Conservation (phyloP, 2,329 filamentous ascomycete genomes). For the Stagonosporopsis rhizophila region DNA sequence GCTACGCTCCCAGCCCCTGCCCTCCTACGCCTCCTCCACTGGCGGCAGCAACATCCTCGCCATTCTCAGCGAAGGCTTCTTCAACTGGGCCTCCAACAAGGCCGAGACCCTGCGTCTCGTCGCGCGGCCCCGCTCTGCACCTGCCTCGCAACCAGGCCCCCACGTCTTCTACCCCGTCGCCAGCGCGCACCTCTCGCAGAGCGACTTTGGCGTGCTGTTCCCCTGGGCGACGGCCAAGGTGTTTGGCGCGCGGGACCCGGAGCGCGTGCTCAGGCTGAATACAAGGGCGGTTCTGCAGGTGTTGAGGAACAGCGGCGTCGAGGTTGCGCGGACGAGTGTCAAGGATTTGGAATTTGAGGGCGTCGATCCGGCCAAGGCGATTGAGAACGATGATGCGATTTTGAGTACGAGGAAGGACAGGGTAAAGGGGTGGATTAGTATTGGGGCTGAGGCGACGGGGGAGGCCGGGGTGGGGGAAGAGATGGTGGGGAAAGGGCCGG, state of each 20-base stretch:
- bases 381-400: slow-evolving; percentile 41
- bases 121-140: slow-evolving; percentile 62
- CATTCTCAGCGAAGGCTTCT: slow-evolving; percentile 78
- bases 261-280: slow-evolving; percentile 85
- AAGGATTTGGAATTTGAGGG: slow-evolving; percentile 51
- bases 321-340: slow-evolving; percentile 52
- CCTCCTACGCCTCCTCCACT: slow-evolving; percentile 64
- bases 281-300: slow-evolving; percentile 80
- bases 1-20: slow-evolving; percentile 76
- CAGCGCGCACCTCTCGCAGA: slow-evolving; percentile 83
- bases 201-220: slow-evolving; percentile 83
- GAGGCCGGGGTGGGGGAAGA: slow-evolving; percentile 4
- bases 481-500: slow-evolving; percentile 26
- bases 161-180: slow-evolving; percentile 76
- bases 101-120: slow-evolving; percentile 71
- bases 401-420: slow-evolving; percentile 33
- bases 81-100: slow-evolving; percentile 77
- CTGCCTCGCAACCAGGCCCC: slow-evolving; percentile 58
- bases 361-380: slow-evolving; percentile 10
- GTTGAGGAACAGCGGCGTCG: slow-evolving; percentile 56
- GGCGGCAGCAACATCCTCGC: slow-evolving; percentile 68
- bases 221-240: slow-evolving; percentile 66
- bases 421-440: slow-evolving; percentile 47
- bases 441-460: slow-evolving; percentile 24
- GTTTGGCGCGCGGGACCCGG: slow-evolving; percentile 67